Evolutionary conservation across 345 rosid genomes (phyloP), one percentile per base, ranked within the genome.

Genomic region (Linum tenue): DNA sequence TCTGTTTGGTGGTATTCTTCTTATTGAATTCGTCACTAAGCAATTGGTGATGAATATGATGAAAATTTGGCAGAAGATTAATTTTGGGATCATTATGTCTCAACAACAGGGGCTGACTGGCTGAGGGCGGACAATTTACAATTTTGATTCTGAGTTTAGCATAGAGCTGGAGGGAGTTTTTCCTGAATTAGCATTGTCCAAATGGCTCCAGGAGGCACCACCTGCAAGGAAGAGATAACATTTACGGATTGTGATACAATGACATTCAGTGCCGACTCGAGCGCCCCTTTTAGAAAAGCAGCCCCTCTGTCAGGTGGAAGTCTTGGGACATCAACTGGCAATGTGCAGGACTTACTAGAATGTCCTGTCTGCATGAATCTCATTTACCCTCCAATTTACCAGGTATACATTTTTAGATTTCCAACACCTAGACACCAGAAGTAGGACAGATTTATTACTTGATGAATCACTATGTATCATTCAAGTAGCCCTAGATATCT

Each of bases 331-430:
- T 67, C 86, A 55, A 77, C 71, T 62, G 81, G 86, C 55, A 85
- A 83, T 69, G 87, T 90, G 63, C 87, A 88, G 3, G 87, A 88
- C 72, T 86, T 91, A 41, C 92, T 90, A 1, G 97, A 90, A 65
- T 90, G 97, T 70, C 83, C 88, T 5, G 83, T 86, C 67, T 90
- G 97, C 79, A 72, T 82, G 72, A 82, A 76, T 74, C 72, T 86
- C 3, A 90, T 90, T 91, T 88, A 82, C 73, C 95, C 95, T 72
- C 97, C 95, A 55, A 88, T 90, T 69, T 73, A 82, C 79, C 95
- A 90, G 97, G 97, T 90, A 53, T 69, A 70, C 41, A 55, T 22
- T 64, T 3, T 39, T 63, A 38, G 37, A 37, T 22, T 42, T 6
- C 42, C 7, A 36, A 36, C 17, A 39, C 10, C 55, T 68, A 5